These are phyloP conservation scores for Medicago truncatula DNA, from an alignment of 306 rosid species.

Conservation along the genomic window MtrunA17r5.0-ANR NC_053044.1:53637001-53637500, in stretches of 20 bases:
- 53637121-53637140: not conserved
- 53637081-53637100: no score
- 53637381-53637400: not conserved
- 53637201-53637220: not conserved
- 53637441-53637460: conserved; percentile 48
- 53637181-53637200: not conserved
- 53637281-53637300: no score
- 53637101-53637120: not conserved
- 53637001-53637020: not conserved
- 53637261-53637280: no score
- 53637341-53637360: not conserved
- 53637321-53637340: not conserved
- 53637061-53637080: not conserved
- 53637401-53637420: conserved; percentile 28
- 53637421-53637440: conserved; percentile 67
- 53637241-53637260: no score
- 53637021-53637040: not conserved
- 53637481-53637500: conserved; percentile 36
- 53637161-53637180: not conserved
- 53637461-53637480: conserved; percentile 47
- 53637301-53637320: not conserved
- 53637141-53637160: not conserved
- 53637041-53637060: not conserved
- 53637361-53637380: not conserved
- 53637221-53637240: not conserved